phyloP scores from a whole-genome alignment of 257 asterid genomes.

The Asclepias syriaca region DNA sequence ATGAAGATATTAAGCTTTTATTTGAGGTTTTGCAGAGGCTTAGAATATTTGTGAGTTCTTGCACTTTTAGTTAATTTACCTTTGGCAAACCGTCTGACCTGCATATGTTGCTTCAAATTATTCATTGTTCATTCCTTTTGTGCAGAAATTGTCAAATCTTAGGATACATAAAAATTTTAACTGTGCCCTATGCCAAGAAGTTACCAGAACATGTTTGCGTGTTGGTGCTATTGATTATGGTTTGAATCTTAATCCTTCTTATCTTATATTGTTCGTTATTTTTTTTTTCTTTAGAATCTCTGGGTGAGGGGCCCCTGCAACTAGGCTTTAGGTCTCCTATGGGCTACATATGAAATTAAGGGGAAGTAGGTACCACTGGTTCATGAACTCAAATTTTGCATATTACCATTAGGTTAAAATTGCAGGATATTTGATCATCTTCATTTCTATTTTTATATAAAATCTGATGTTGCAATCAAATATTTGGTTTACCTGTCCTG shows the following conservation, averaged over 20 bases:
- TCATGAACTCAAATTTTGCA: neutral
- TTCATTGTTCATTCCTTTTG: constrained; percentile 1
- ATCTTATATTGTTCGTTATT: neutral
- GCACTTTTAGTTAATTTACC: constrained; percentile 6
- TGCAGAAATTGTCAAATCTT: constrained; percentile 90
- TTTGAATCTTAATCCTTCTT: constrained; percentile 23
- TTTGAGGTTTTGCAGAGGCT: constrained; percentile 66
- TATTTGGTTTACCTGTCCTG: neutral
- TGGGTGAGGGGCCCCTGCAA: neutral
- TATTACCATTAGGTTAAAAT: neutral
- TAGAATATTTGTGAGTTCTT: constrained; percentile 64
- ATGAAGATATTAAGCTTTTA: constrained; percentile 68
- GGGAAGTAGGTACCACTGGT: neutral
- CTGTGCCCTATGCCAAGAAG: constrained; percentile 77
- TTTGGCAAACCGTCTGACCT: constrained; percentile 9
- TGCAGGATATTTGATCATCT: neutral
- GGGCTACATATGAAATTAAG: neutral
- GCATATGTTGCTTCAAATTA: neutral
- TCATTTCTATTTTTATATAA: neutral
- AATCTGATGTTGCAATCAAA: neutral
- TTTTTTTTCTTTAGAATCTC: neutral
- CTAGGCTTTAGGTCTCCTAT: neutral
- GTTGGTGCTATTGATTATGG: constrained; percentile 77
- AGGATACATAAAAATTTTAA: constrained; percentile 70
- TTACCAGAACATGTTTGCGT: constrained; percentile 82